Percentiles rank a stretch among this genome's conserved stretches.
Conservation (phyloP, 2,329 filamentous ascomycete species). For the Ophiostoma quercus region DNA sequence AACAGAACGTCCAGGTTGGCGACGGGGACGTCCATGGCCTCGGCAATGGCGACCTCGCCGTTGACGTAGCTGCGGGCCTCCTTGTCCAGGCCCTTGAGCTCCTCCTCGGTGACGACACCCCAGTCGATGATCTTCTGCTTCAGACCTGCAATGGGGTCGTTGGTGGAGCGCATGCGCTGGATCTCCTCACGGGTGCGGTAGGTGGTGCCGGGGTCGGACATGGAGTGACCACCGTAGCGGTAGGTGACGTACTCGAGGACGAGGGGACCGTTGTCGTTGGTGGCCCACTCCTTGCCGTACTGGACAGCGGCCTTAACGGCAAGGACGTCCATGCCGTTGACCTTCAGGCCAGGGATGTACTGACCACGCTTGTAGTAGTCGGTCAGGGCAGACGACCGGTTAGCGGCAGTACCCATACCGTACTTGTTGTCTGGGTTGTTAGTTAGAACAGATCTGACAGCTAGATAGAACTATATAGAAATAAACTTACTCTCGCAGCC, state of each 20-base stretch:
- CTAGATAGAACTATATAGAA: background rate
- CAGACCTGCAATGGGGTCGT: constrained; percentile 95
- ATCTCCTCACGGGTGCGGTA: constrained; percentile 99
- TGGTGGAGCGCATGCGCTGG: constrained; percentile 97
- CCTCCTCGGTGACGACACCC: constrained; percentile 84
- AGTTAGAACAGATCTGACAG: constrained; percentile 24
- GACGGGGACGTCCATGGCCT: constrained; percentile 80
- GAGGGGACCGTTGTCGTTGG: constrained; percentile 79
- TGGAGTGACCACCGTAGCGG: constrained; percentile 98
- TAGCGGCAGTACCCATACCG: constrained; percentile 96
- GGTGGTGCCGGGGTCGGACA: constrained; percentile 98
- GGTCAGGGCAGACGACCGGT: constrained; percentile 88
- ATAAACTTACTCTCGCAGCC: constrained; percentile 91
- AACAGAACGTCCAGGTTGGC: constrained; percentile 76
- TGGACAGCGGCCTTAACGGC: constrained; percentile 94
- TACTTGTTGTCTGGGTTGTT: constrained; percentile 88
- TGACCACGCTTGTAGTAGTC: constrained; percentile 99
- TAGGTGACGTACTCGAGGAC: constrained; percentile 99
- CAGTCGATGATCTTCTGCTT: constrained; percentile 98
- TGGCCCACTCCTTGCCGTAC: constrained; percentile 85
- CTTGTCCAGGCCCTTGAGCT: constrained; percentile 96
- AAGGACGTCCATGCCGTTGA: constrained; percentile 99
- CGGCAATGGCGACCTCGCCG: constrained; percentile 81
- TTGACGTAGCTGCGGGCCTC: constrained; percentile 80
- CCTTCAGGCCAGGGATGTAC: constrained; percentile 98